Base-by-base conservation (phyloP, 164 flowering plant genomes). In the Annona cherimola region DNA sequence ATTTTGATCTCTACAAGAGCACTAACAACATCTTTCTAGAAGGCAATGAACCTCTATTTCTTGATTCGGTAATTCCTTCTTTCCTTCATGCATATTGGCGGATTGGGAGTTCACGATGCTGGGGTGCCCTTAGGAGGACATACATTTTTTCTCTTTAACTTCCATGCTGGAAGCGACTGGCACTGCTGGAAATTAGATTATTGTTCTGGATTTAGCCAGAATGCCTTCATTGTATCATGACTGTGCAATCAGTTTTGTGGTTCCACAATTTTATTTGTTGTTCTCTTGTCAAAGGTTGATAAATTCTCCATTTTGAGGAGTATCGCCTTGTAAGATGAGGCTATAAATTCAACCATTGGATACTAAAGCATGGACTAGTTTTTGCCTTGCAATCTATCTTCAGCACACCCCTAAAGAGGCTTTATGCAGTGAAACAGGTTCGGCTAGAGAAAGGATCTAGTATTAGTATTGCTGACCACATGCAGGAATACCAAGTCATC, bases 401-500 rank as follows among this genome's bases (percentile, higher is more conserved):
- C 45, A 61, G 5, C 42, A 67, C 50, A 41, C 63, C 45, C 45
- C 20, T 60, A 4, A 8, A 55, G 61, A 57, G 57, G 50, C 35
- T 68, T 71, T 73, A 46, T 46, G 42, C 65, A n/a, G 2, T 61
- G 61, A 65, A 19, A 40, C 77, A 94, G 99, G 80, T 88, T 70
- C 69, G 89, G 73, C 81, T 95, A 20, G 99, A 95, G 81, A 77
- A 76, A 71, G 90, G 84, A 72, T 69, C 82, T 67, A 42, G 70
- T 43, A 42, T 70, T 42, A 79, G 71, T 42, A 79, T 91, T 43
- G 76, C 83, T 63, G 91, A 88, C 55, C 86, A 89, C 55, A 88
- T 95, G 97, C 86, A 88, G 71, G 91, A 80, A 59, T 93, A 95
- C 81, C 94, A 89, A 83, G 97, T 88, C 42, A 79, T 87, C 68